Evolutionary conservation across 352 stramenopile genomes (phyloP), one percentile per base, ranked within the genome.

Genomic region (Blastocystis sp.): DNA sequence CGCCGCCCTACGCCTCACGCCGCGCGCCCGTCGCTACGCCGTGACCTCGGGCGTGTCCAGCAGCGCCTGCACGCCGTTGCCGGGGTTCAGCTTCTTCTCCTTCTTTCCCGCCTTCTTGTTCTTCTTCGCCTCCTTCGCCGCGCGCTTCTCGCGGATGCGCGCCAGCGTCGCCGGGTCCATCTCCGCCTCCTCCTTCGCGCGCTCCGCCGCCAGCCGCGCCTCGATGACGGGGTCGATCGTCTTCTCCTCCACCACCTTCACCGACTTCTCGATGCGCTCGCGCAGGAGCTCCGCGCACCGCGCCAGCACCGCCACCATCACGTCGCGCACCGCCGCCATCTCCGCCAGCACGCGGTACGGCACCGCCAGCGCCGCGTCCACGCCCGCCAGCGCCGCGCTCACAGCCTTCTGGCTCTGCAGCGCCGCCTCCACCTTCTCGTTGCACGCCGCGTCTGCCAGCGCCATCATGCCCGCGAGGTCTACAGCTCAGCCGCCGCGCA

Each of bases 61-160:
- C 65, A 87, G 24, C 10, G 24, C 77, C 57, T 43, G 24, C 7
- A 69, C 66, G 45, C 78, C 64, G 34, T 61, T 62, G 4, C 64
- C 64, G 3, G 70, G 28, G 43, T 89, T 89, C 1, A 70, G n/a
- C 76, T 89, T 95, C 69, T 93, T 92, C 90, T 94, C 93, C 54
- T 91, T 90, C 88, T 95, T 95, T 89, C 94, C 91, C 17, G 94
- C 87, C 89, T 95, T 94, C 89, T 92, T 92, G 78, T 90, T 91
- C 89, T 94, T 94, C 76, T 94, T 93, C n/a, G 93, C 80, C 64
- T 93, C 91, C 87, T 94, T 94, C 60, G 81, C 81, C 21, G 65
- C 65, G 28, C 82, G 77, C 24, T 88, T 88, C 45, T 62, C 77
- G 4, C 57, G 76, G 48, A 89, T 87, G 21, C 45, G 38, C 28